A percentile compares a stretch with the other conserved stretches of the same genome.
These are phyloP conservation scores for Salvia rosmarinus DNA, from an alignment of 257 asterid species.

Conservation along the genomic window DNA sequence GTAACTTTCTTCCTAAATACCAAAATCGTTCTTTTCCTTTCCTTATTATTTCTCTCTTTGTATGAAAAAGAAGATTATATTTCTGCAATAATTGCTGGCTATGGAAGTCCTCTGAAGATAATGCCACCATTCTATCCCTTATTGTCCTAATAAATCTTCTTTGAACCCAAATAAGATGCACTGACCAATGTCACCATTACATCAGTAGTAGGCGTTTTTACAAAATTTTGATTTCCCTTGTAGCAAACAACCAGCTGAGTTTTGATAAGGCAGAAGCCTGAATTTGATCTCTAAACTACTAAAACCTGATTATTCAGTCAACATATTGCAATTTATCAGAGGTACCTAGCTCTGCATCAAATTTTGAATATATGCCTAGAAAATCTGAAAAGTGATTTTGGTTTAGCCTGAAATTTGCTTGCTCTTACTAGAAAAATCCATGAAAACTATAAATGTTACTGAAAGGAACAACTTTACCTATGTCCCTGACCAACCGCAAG, in stretches of 20 bases:
- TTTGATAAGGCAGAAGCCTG: neutral
- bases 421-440: neutral
- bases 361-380: neutral
- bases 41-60: neutral
- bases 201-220: neutral
- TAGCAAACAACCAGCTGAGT: neutral
- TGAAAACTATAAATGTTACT: neutral
- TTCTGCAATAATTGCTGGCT: neutral
- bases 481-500: constrained; percentile 84
- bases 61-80: neutral
- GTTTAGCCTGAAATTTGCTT: neutral
- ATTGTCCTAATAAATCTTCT: neutral
- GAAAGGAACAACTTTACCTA: constrained; percentile 50
- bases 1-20: neutral
- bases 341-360: neutral
- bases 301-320: neutral
- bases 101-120: neutral
- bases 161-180: neutral
- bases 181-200: neutral
- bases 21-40: neutral
- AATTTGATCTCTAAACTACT: neutral
- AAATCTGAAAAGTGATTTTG: neutral
- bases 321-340: neutral
- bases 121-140: neutral
- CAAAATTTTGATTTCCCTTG: neutral